A percentile compares a stretch with the other conserved stretches of the same genome.
Evolutionary conservation across 345 rosid genomes (phyloP).

Genomic region (Raphanus raphanistrum): DNA sequence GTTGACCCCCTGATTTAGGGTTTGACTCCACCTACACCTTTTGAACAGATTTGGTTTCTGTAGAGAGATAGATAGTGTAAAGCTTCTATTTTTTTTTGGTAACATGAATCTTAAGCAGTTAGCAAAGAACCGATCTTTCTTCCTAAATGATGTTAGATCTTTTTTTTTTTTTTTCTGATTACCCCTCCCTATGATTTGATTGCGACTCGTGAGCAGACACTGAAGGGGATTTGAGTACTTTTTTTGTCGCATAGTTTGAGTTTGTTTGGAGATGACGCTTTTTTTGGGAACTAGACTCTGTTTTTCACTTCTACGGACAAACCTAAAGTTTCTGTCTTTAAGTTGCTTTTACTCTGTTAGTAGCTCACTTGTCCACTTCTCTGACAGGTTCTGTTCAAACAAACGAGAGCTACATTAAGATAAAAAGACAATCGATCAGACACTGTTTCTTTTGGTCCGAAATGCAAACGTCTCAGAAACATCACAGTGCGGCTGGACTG

Average conservation of each 20-base stretch:
- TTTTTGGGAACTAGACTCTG: neutral
- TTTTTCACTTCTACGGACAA: neutral
- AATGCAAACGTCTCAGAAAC: constrained; percentile 80
- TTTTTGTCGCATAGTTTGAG: constrained; percentile 14
- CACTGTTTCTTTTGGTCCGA: neutral
- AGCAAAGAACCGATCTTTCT: neutral
- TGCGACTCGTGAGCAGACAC: constrained; percentile 3
- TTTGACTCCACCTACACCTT: constrained; percentile 4
- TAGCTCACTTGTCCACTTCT: constrained; percentile 14
- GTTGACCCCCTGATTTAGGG: constrained; percentile 17
- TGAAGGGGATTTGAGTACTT: neutral
- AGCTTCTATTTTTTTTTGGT: constrained; percentile 7
- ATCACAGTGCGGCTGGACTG: constrained; percentile 50
- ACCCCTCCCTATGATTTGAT: constrained; percentile 19
- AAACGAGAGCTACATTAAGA: neutral
- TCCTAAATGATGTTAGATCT: constrained; percentile 23
- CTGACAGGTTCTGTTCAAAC: constrained; percentile 16
- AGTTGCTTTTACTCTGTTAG: constrained; percentile 9
- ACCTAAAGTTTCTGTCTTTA: constrained; percentile 7
- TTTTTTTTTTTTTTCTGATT: constrained; percentile 1
- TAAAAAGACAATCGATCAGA: constrained; percentile 2
- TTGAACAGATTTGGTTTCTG: neutral
- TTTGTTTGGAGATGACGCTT: neutral
- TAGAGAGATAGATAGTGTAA: neutral
- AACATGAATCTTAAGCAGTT: neutral